A percentile compares a stretch with the other conserved stretches of the same genome.
Conservation (phyloP, 192 early-diverging fungal genomes). For the Backusella australiensis region DNA sequence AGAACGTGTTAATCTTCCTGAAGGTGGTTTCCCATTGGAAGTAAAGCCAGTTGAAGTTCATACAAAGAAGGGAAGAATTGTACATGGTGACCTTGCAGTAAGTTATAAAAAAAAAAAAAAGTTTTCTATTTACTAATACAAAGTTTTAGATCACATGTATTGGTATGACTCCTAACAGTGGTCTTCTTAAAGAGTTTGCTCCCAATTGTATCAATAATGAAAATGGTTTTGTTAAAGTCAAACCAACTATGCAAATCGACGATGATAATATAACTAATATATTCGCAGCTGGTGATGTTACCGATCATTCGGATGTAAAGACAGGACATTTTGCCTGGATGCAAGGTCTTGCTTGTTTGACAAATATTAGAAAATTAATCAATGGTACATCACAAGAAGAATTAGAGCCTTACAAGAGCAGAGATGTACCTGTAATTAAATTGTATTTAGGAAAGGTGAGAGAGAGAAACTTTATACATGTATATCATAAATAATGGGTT, state of each 20-base stretch:
- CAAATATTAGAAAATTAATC: conserved; percentile 23
- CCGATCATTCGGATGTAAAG: conserved; percentile 44
- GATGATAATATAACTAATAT: conserved; percentile 57
- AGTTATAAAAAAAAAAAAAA: neutral
- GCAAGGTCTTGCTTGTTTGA: conserved; percentile 19
- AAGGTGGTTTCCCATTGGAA: conserved; percentile 53
- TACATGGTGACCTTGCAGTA: conserved; percentile 47
- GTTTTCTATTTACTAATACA: neutral
- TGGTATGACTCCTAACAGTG: conserved; percentile 72
- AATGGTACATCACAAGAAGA: conserved; percentile 1
- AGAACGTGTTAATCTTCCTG: conserved; percentile 59
- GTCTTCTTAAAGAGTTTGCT: conserved; percentile 51
- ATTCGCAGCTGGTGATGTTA: conserved; percentile 75
- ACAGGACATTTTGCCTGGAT: conserved; percentile 34
- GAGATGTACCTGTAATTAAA: conserved; percentile 22
- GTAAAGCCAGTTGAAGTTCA: conserved; percentile 42
- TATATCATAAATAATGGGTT: neutral
- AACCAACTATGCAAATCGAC: conserved; percentile 69
- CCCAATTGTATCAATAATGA: conserved; percentile 51
- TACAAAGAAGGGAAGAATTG: conserved; percentile 43
- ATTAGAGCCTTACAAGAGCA: conserved; percentile 21
- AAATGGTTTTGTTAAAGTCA: conserved; percentile 59
- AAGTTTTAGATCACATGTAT: conserved; percentile 68
- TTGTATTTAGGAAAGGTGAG: conserved; percentile 22
- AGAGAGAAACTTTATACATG: neutral